Evolutionary conservation across 2,329 filamentous ascomycete species (phyloP).

Genomic region (Penicillium sp.): DNA sequence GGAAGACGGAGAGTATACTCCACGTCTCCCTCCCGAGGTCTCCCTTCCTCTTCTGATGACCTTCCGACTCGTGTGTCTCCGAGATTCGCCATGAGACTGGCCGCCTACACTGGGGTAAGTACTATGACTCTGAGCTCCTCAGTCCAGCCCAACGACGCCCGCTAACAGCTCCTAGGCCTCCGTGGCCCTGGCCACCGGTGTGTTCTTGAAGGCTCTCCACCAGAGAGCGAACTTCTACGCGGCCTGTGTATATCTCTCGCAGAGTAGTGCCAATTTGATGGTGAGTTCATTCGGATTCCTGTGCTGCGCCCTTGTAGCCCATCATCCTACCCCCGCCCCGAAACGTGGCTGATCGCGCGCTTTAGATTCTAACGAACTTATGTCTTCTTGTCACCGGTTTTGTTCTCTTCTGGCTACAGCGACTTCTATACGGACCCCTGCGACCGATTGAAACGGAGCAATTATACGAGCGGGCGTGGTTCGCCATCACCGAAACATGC

Average conservation of each 20-base stretch:
- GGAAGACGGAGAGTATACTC: constrained; percentile 22
- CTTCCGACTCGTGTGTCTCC: constrained; percentile 26
- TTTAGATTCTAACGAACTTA: constrained; percentile 86
- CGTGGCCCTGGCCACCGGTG: constrained; percentile 78
- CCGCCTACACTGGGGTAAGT: constrained; percentile 58
- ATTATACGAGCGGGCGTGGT: constrained; percentile 97
- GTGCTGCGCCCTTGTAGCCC: neutral
- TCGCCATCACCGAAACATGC: constrained; percentile 94
- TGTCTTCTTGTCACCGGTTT: constrained; percentile 79
- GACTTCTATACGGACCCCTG: constrained; percentile 85
- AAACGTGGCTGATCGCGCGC: constrained; percentile 6
- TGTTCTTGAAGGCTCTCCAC: constrained; percentile 88
- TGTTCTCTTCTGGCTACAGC: constrained; percentile 84
- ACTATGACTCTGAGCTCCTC: constrained; percentile 1
- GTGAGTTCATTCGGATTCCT: constrained; percentile 54
- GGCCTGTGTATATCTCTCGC: constrained; percentile 92
- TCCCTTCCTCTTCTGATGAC: constrained; percentile 30
- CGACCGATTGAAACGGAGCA: constrained; percentile 96
- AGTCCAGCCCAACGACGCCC: neutral
- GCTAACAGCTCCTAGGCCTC: constrained; percentile 63
- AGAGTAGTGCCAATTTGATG: constrained; percentile 94
- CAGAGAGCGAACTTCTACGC: constrained; percentile 98
- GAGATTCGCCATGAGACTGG: constrained; percentile 50
- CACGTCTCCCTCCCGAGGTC: constrained; percentile 13
- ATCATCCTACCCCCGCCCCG: constrained; percentile 1